Evolutionary conservation across 2,329 filamentous ascomycete species (phyloP).

Genomic region (Arachnomyces sp.): DNA sequence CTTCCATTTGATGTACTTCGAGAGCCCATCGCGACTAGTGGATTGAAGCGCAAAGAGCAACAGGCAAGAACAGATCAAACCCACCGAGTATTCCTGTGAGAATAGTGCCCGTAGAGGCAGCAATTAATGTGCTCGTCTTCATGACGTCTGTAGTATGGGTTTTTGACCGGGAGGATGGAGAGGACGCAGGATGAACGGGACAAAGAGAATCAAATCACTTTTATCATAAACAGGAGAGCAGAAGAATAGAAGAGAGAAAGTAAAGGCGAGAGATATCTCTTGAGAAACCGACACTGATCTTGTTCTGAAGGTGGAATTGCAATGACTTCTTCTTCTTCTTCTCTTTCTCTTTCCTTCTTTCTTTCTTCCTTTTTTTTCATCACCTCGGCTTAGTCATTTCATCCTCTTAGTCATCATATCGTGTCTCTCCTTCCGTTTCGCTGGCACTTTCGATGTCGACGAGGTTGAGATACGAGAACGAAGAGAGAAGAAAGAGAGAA

Average conservation of each 20-base stretch:
- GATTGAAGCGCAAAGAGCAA: background rate
- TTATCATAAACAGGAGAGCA: background rate
- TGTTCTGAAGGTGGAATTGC: slow-evolving; percentile 1
- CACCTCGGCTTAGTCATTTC: background rate
- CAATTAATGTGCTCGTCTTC: slow-evolving; percentile 50
- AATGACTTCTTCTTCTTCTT: slow-evolving; percentile 6
- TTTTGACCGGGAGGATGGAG: no score
- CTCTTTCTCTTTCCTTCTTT: slow-evolving; percentile 8
- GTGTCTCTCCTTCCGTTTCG: no score
- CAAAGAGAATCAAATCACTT: background rate
- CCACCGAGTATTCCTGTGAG: slow-evolving; percentile 49
- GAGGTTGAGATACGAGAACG: no score
- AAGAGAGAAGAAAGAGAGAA: no score
- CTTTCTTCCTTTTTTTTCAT: slow-evolving; percentile 2
- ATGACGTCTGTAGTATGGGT: slow-evolving; percentile 30
- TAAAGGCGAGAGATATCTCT: slow-evolving; percentile 5
- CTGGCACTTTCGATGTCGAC: no score
- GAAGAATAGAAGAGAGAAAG: slow-evolving; percentile 4
- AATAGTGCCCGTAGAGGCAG: slow-evolving; percentile 50
- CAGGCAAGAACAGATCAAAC: slow-evolving; percentile 10
- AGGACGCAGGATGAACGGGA: slow-evolving; percentile 3
- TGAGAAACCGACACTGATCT: slow-evolving; percentile 1
- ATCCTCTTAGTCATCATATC: no score
- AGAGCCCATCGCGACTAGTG: background rate
- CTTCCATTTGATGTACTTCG: no score